Evolutionary conservation across 1,284 basidiomycete genomes (phyloP), one percentile per base, ranked within the genome.

Genomic region (Agaricales sp.): DNA sequence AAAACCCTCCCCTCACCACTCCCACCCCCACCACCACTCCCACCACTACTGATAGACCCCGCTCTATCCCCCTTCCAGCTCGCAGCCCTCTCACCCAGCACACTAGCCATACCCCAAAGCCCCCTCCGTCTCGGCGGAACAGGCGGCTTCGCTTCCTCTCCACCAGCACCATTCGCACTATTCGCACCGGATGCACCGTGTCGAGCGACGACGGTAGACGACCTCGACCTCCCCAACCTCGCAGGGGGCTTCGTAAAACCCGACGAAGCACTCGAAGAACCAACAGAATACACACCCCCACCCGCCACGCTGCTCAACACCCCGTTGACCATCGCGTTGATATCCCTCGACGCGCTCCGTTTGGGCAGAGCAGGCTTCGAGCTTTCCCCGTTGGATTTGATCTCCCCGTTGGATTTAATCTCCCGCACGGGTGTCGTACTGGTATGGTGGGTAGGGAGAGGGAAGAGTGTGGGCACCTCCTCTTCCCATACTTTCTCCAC

Each of bases 401-500:
- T 47, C 3, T 52, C 26, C 26, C 16, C 54, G n/a, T 47, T 47
- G 22, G 56, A 49, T 16, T 50, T 52, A 19, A 50, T 47, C 3
- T 52, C 26, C n/a, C n/a, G n/a, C n/a, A n/a, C n/a, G n/a, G n/a
- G n/a, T n/a, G n/a, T n/a, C n/a, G n/a, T n/a, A n/a, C n/a, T n/a
- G n/a, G n/a, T n/a, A n/a, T n/a, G n/a, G n/a, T n/a, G 50, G 24
- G 60, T 58, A 0, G 63, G 61, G 2, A 67, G 59, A 4, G 64
- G 62, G 41, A 61, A 64, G 37, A 65, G 49, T 37, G 52, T 55
- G n/a, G 70, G 59, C 21, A 74, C 67, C 53, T 86, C 87, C 55
- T 93, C 91, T 51, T 90, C 80, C 86, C 93, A 92, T 2, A 96
- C 69, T 50, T 82, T 84, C 52, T 91, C 87, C 23, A 95, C 73